phyloP scores from a whole-genome alignment of 2,329 filamentous ascomycete genomes.

The Ascochyta lentis region DNA sequence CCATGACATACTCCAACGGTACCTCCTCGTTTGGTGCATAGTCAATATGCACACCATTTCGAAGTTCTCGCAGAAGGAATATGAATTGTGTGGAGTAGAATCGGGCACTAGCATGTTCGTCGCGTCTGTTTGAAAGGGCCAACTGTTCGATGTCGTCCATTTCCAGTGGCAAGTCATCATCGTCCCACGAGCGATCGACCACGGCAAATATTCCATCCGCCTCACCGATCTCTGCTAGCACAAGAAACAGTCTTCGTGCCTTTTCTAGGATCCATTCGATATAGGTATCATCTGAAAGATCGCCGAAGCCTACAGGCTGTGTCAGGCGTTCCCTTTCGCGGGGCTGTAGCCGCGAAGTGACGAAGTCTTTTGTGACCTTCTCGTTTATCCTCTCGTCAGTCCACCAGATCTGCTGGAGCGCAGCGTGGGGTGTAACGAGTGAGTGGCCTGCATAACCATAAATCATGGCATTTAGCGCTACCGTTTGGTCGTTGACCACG shows the following conservation, averaged over 20 bases:
- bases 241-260: conserved; percentile 73
- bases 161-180: conserved; percentile 74
- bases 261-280: conserved; percentile 78
- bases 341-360: conserved; percentile 68
- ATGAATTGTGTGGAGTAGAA: conserved; percentile 75
- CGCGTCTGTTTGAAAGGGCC: conserved; percentile 63
- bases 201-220: conserved; percentile 77
- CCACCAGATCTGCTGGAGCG: conserved; percentile 70
- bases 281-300: conserved; percentile 75
- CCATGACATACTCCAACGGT: conserved; percentile 71
- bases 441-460: conserved; percentile 59
- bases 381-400: conserved; percentile 71
- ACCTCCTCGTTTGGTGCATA: conserved; percentile 73
- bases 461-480: conserved; percentile 58
- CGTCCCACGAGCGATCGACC: conserved; percentile 79
- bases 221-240: conserved; percentile 72
- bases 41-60: conserved; percentile 65
- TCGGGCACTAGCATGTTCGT: conserved; percentile 69
- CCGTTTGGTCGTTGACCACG: conserved; percentile 52
- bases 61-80: conserved; percentile 71
- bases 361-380: conserved; percentile 72
- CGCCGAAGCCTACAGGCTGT: conserved; percentile 69
- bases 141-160: conserved; percentile 70
- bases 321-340: conserved; percentile 69
- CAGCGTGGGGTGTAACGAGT: conserved; percentile 57